Evolutionary conservation across 164 flowering plant genomes (phyloP).

Genomic region (Pachysandra terminalis): DNA sequence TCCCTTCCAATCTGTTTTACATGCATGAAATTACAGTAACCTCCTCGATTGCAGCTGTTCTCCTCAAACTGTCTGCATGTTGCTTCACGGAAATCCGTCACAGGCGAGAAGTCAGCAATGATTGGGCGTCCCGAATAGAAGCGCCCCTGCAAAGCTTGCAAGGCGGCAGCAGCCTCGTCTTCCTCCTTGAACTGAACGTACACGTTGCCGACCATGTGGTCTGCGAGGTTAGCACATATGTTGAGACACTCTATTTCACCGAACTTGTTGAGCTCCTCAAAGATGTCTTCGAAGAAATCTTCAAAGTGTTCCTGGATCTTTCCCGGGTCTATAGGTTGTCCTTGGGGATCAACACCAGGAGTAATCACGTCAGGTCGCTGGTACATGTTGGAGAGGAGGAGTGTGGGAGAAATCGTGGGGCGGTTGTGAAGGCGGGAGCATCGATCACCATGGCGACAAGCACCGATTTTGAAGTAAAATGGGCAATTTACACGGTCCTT

Average conservation of each 20-base stretch:
- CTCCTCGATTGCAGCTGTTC: conserved; percentile 72
- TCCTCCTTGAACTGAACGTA: conserved; percentile 85
- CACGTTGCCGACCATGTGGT: conserved; percentile 86
- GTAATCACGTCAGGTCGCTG: conserved; percentile 73
- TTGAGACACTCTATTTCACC: conserved; percentile 80
- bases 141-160: conserved; percentile 56
- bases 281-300: conserved; percentile 69
- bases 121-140: conserved; percentile 86
- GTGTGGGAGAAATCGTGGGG: conserved; percentile 68
- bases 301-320: conserved; percentile 63
- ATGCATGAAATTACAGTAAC: conserved; percentile 80
- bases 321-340: conserved; percentile 58
- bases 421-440: conserved; percentile 73
- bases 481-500: conserved; percentile 51
- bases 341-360: conserved; percentile 60
- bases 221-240: conserved; percentile 73
- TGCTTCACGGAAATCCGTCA: conserved; percentile 72
- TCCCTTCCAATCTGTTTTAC: conserved; percentile 64
- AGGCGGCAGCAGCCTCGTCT: conserved; percentile 77
- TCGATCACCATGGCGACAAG: conserved; percentile 75
- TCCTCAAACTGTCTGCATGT: conserved; percentile 79
- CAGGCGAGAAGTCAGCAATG: conserved; percentile 73
- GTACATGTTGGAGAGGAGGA: conserved; percentile 73
- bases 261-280: conserved; percentile 68
- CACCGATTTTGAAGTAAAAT: conserved; percentile 55